These are phyloP conservation scores for Caloboletus firmus DNA, from an alignment of 1,284 basidiomycete genomes.

Conservation along the genomic window DNA sequence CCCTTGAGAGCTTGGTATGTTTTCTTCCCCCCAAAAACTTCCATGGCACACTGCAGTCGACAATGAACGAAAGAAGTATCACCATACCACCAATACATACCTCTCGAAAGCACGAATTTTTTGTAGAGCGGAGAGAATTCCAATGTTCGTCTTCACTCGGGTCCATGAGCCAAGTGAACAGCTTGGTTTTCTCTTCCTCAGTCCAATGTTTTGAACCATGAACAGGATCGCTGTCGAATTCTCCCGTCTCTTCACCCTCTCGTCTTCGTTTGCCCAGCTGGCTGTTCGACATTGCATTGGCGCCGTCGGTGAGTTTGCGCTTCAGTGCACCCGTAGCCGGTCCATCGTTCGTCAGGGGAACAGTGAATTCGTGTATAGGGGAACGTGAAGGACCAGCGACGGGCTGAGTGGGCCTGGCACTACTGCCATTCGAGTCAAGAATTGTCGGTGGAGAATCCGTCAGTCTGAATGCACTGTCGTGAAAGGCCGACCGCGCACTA, in stretches of 20 bases:
- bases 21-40: constrained; percentile 70
- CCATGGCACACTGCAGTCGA: constrained; percentile 53
- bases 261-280: constrained; percentile 49
- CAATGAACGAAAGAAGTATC: constrained; percentile 6
- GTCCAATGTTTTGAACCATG: constrained; percentile 78
- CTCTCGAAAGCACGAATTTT: constrained; percentile 76
- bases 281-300: constrained; percentile 35
- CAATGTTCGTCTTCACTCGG: constrained; percentile 69
- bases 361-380: constrained; percentile 36
- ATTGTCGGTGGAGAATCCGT: constrained; percentile 37
- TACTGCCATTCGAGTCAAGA: constrained; percentile 28
- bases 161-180: constrained; percentile 75
- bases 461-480: constrained; percentile 31
- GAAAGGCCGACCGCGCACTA: constrained; percentile 30
- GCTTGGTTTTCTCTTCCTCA: constrained; percentile 70
- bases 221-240: constrained; percentile 52
- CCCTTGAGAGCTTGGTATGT: constrained; percentile 78
- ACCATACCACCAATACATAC: constrained; percentile 38
- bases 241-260: constrained; percentile 42
- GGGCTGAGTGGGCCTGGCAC: constrained; percentile 28
- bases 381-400: constrained; percentile 33
- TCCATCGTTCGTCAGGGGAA: constrained; percentile 31
- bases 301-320: constrained; percentile 51
- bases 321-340: constrained; percentile 36
- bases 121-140: constrained; percentile 68